Percentiles rank a stretch among this genome's conserved stretches.
These are phyloP conservation scores for Crithidia sp. DNA, from an alignment of 208 protist species.

Conservation along the genomic window DNA sequence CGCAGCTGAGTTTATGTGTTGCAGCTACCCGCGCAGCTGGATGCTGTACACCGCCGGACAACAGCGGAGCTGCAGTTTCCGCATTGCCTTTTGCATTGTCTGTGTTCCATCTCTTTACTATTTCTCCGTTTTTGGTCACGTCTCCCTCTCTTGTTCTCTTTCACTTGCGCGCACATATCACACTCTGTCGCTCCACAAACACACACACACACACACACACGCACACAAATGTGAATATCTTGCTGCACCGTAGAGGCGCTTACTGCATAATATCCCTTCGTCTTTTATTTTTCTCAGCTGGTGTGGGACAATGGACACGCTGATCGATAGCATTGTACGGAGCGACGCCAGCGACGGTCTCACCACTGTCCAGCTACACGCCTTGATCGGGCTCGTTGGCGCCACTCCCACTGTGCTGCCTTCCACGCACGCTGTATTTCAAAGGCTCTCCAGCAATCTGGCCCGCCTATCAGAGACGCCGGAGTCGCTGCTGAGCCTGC, in stretches of 20 bases:
- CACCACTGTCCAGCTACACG: slow-evolving; percentile 29
- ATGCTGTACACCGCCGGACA: no score
- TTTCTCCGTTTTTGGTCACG: no score
- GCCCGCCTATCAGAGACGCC: not conserved
- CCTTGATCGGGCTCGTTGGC: slow-evolving; percentile 21
- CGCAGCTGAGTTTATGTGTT: no score
- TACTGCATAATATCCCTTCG: not conserved
- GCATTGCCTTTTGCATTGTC: no score
- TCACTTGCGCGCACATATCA: not conserved
- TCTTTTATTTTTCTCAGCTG: no score
- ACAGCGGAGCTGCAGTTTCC: no score
- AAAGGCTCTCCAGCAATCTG: slow-evolving; percentile 20
- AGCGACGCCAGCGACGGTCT: slow-evolving; percentile 18
- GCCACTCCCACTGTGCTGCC: slow-evolving; percentile 5
- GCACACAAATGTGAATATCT: not conserved
- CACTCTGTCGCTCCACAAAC: not conserved
- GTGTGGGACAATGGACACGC: slow-evolving; percentile 11
- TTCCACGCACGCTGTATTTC: slow-evolving; percentile 16
- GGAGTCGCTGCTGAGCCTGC: slow-evolving; percentile 11
- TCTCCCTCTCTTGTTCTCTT: slow-evolving; percentile 2
- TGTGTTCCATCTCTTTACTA: no score
- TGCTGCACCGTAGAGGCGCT: not conserved
- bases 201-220: not conserved
- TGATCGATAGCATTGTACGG: slow-evolving; percentile 29
- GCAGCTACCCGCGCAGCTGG: no score